phyloP scores from a whole-genome alignment of 257 asterid species.

The Catharanthus roseus region DNA sequence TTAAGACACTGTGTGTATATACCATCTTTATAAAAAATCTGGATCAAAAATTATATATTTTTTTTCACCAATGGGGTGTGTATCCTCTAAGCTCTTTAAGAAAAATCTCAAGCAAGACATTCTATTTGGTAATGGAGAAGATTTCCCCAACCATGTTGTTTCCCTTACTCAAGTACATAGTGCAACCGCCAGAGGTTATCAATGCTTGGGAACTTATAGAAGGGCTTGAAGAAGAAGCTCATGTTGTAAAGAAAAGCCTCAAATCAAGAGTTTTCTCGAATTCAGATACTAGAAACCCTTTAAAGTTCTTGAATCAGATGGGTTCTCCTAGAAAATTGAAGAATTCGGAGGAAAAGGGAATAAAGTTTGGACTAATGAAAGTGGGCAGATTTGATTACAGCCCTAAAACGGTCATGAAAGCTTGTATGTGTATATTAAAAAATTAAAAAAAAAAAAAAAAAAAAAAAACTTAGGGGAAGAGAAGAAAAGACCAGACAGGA shows the following conservation, averaged over 20 bases:
- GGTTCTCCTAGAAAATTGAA: slow-evolving; percentile 62
- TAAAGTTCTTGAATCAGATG: slow-evolving; percentile 64
- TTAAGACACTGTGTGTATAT: no score
- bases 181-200: slow-evolving; percentile 74
- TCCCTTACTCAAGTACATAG: slow-evolving; percentile 88
- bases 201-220: slow-evolving; percentile 95
- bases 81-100: slow-evolving; percentile 49
- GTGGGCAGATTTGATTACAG: slow-evolving; percentile 34
- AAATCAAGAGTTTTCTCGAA: slow-evolving; percentile 44
- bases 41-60: neutral
- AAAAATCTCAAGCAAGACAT: slow-evolving; percentile 40
- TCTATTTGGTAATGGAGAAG: slow-evolving; percentile 21
- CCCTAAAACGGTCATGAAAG: slow-evolving; percentile 37
- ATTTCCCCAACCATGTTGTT: slow-evolving; percentile 52
- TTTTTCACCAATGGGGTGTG: slow-evolving; percentile 71
- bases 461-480: no score
- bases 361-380: slow-evolving; percentile 12
- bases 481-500: no score
- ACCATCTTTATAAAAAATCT: no score
- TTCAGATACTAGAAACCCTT: slow-evolving; percentile 55
- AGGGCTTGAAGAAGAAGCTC: slow-evolving; percentile 64
- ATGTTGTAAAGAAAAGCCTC: slow-evolving; percentile 45
- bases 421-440: no score
- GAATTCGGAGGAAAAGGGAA: slow-evolving; percentile 67
- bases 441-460: no score